These are phyloP conservation scores for Vitis cinerea DNA, from an alignment of 164 flowering plant species.

Conservation along the genomic window DNA sequence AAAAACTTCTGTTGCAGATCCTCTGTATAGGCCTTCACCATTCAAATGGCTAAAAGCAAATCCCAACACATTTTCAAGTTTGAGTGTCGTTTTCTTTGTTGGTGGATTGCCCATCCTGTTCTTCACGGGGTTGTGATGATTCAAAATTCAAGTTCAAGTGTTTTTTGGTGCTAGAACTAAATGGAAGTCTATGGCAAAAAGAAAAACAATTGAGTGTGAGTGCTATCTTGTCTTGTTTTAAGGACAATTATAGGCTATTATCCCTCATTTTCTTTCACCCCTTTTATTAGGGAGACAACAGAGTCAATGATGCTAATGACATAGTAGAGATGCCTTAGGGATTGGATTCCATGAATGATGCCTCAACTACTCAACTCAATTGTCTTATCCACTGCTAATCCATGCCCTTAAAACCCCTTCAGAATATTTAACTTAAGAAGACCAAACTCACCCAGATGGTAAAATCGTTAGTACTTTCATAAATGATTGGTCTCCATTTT, in stretches of 20 bases:
- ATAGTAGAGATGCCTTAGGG: slow-evolving; percentile 10
- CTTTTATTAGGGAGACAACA: slow-evolving; percentile 1
- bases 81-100: too few relatives aligned
- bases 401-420: background rate
- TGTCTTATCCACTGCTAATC: slow-evolving; percentile 12
- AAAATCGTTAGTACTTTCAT: slow-evolving; percentile 6
- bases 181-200: too few relatives aligned
- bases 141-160: too few relatives aligned
- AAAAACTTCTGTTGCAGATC: background rate
- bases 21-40: background rate
- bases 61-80: too few relatives aligned
- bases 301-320: slow-evolving; percentile 13
- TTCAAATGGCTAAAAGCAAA: too few relatives aligned
- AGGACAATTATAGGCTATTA: slow-evolving; percentile 9
- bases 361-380: slow-evolving; percentile 6
- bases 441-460: slow-evolving; percentile 10
- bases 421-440: background rate
- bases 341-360: slow-evolving; percentile 16
- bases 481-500: slow-evolving; percentile 8
- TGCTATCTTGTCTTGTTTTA: background rate
- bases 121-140: too few relatives aligned
- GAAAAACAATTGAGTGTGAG: too few relatives aligned
- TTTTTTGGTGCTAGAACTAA: too few relatives aligned
- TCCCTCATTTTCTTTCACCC: slow-evolving; percentile 4
- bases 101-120: too few relatives aligned